Evolutionary conservation across 129 eudicot species (phyloP), one percentile per base, ranked within the genome.

Genomic region (Pulicaria dysenterica): DNA sequence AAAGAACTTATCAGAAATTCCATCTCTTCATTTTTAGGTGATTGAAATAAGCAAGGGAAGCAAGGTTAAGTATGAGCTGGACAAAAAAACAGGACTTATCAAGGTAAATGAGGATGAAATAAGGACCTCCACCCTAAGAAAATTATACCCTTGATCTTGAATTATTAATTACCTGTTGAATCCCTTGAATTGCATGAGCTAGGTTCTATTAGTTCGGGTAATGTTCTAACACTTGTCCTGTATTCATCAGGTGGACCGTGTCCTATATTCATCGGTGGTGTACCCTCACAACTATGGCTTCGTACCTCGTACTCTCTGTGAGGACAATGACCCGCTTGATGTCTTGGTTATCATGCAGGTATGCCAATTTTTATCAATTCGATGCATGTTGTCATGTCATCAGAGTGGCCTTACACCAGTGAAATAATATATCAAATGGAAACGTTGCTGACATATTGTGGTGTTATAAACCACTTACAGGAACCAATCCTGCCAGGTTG

Each of bases 311-410:
- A 92, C 98, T 69, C 87, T 92, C 31, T 92, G 98, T 54, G 98
- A 92, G 79, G 98, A 92, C 85, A 88, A 78, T 77, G 98, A 94
- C 74, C 98, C 98, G 0, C 80, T 94, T 81, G 98, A 94, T 86
- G 98, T 94, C 50, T 77, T 94, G 77, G 95, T 94, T 70, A 86
- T 94, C 70, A 94, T 94, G 98, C 98, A 94, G 96, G 98, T 86
- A 76, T 41, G 51, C 40, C 48, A 41, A 48, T 67, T 59, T 64
- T 8, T 38, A 38, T 11, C 48, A 15, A 12, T 31, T 5, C 3
- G 14, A 57, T 73, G 46, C 16, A 72, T 34, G 45, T 45, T 44
- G 24, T 58, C 76, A 72, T 44, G 24, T 58, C 76, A 72, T 61
- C 36, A n/a, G 53, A 34, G 47, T 40, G 14, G 56, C 9, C 14